phyloP scores from a whole-genome alignment of 768 basidiomycete species.

The Sarcodon sp. region DNA sequence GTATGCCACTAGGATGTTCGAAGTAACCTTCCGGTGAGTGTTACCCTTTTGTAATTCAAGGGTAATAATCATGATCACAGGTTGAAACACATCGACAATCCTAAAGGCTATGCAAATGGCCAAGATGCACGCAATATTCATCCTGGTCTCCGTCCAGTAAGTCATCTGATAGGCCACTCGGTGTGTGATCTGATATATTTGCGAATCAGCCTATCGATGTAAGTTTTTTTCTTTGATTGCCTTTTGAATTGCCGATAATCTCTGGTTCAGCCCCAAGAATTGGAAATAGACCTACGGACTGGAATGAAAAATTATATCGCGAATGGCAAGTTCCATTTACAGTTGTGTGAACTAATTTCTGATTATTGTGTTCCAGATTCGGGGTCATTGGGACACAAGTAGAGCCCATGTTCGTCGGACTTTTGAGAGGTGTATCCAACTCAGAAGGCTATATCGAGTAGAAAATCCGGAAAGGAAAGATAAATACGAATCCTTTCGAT shows the following conservation, averaged over 20 bases:
- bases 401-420: slow-evolving; percentile 63
- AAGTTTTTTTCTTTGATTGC: slow-evolving; percentile 1
- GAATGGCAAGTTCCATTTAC: slow-evolving; percentile 32
- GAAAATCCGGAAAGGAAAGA: slow-evolving; percentile 45
- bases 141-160: slow-evolving; percentile 40
- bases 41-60: neutral
- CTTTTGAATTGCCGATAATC: neutral
- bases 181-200: no score
- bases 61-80: slow-evolving; percentile 17
- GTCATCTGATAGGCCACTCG: neutral
- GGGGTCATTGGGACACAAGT: slow-evolving; percentile 79
- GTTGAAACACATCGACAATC: slow-evolving; percentile 89
- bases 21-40: slow-evolving; percentile 76
- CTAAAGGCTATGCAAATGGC: slow-evolving; percentile 71
- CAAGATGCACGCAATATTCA: slow-evolving; percentile 67
- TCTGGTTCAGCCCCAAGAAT: slow-evolving; percentile 47
- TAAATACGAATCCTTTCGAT: slow-evolving; percentile 67
- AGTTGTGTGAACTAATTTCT: neutral
- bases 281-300: slow-evolving; percentile 71
- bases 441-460: slow-evolving; percentile 52
- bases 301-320: slow-evolving; percentile 98
- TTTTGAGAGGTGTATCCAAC: slow-evolving; percentile 66
- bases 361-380: slow-evolving; percentile 25
- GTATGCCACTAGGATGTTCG: slow-evolving; percentile 75
- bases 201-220: slow-evolving; percentile 59